These are phyloP conservation scores for Syncephalis plumigaleata DNA, from an alignment of 371 early-diverging fungal species.

Conservation along the genomic window DNA sequence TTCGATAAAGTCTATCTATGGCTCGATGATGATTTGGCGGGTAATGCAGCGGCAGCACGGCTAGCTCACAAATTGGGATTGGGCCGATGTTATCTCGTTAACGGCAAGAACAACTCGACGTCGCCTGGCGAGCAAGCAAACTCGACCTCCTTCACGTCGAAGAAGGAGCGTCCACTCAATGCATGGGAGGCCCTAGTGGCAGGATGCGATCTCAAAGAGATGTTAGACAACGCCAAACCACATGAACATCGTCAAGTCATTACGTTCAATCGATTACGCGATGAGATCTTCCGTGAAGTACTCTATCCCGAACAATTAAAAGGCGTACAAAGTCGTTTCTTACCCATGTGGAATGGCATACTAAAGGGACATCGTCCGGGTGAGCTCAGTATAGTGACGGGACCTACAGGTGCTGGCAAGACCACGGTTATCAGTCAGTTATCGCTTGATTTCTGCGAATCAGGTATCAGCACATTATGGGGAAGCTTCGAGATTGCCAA, in stretches of 20 bases:
- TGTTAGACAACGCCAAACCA: constrained; percentile 20
- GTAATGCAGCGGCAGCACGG: constrained; percentile 32
- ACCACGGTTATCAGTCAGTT: constrained; percentile 61
- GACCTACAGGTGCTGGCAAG: constrained; percentile 59
- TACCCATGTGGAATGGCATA: constrained; percentile 38
- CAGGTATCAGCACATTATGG: constrained; percentile 62
- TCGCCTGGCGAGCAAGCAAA: constrained; percentile 8
- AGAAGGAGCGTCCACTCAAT: constrained; percentile 19
- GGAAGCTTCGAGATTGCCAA: constrained; percentile 68
- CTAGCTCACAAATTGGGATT: constrained; percentile 45
- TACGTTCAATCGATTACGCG: constrained; percentile 32
- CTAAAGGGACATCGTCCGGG: constrained; percentile 58
- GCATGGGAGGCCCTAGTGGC: constrained; percentile 17
- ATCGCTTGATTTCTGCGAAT: constrained; percentile 48
- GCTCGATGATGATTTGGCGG: constrained; percentile 51
- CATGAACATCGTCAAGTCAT: constrained; percentile 46
- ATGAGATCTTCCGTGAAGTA: constrained; percentile 46
- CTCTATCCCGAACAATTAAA: constrained; percentile 40
- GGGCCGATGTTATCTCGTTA: constrained; percentile 30
- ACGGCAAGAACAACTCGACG: not conserved
- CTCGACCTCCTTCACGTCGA: no score
- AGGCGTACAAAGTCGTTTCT: constrained; percentile 36
- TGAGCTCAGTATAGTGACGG: constrained; percentile 55
- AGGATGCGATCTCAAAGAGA: constrained; percentile 13
- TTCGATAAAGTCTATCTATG: constrained; percentile 46